Evolutionary conservation across 2,329 filamentous ascomycete genomes (phyloP), one percentile per base, ranked within the genome.

Genomic region (Phialophora verrucosa): DNA sequence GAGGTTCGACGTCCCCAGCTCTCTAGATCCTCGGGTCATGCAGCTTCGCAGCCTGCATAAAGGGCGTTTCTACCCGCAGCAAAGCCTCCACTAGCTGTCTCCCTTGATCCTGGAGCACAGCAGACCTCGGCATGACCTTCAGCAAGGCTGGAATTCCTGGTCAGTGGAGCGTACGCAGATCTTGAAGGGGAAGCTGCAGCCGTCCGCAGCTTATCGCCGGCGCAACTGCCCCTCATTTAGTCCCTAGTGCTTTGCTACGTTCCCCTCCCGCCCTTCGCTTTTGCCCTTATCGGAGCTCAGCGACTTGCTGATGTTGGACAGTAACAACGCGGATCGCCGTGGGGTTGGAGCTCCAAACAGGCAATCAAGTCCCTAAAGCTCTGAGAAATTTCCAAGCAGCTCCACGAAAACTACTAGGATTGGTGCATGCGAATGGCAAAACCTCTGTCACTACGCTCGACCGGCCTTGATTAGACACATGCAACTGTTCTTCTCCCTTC

Each of bases 271-370:
- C 50, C 29, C 25, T 54, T 47, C 12, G n/a, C n/a, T 2, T 23
- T 49, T 47, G 14, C 17, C 11, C 35, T 54, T 25, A 50, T 56
- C 63, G 63, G 58, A 65, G 51, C 63, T 62, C 58, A 65, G 58
- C 63, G 59, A 50, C 50, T 62, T 47, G 54, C 57, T 49, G 25
- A 3, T 38, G 8, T 61, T 27, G 11, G 17, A 35, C 38, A 44
- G 17, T n/a, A 8, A 8, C 5, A 7, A 57, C 63, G 63, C 63
- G 20, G 49, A 65, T 65, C 63, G 29, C 63, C 63, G 63, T 47
- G 44, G 44, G 63, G 12, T n/a, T 17, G n/a, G 47, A 57, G 59
- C 63, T 62, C 63, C 49, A 56, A 65, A 62, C 38, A 65, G 63
- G 63, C 50, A 65, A 58, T 61, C 35, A 14, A 61, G 29, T 65